phyloP scores from a whole-genome alignment of 2,329 filamentous ascomycete species.

The Orbilia quercus region DNA sequence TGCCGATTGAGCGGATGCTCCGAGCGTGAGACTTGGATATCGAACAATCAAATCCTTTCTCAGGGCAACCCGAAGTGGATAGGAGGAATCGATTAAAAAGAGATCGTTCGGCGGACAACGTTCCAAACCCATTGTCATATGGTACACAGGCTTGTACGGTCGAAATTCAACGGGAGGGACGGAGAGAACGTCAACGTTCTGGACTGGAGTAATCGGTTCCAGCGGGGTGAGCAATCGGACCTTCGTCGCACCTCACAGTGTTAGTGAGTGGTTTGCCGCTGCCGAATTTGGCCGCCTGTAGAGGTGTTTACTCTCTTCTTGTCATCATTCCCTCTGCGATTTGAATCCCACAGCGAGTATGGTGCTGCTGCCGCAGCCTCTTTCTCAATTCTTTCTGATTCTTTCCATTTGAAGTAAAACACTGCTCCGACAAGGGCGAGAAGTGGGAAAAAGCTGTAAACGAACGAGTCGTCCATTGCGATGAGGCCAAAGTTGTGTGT shows the following conservation, averaged over 20 bases:
- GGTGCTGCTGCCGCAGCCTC: not conserved
- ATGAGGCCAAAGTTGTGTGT: slow-evolving; percentile 15
- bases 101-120: slow-evolving; percentile 65
- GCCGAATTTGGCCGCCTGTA: slow-evolving; percentile 9
- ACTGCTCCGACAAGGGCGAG: slow-evolving; percentile 22
- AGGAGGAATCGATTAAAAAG: slow-evolving; percentile 68
- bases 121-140: slow-evolving; percentile 68
- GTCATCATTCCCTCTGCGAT: not conserved
- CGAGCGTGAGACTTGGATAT: slow-evolving; percentile 65
- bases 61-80: slow-evolving; percentile 64
- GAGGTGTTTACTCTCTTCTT: slow-evolving; percentile 24
- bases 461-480: slow-evolving; percentile 37
- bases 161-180: slow-evolving; percentile 64
- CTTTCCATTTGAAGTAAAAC: slow-evolving; percentile 34
- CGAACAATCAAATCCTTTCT: slow-evolving; percentile 57
- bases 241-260: not conserved
- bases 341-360: slow-evolving; percentile 19
- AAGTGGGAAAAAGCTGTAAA: slow-evolving; percentile 46
- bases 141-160: slow-evolving; percentile 68
- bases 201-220: slow-evolving; percentile 60
- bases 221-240: not conserved
- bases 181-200: slow-evolving; percentile 64
- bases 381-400: not conserved
- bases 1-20: slow-evolving; percentile 64
- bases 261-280: slow-evolving; percentile 19